Percentiles rank a stretch among this genome's conserved stretches.
These are phyloP conservation scores for Cercospora nicotianae DNA, from an alignment of 2,329 filamentous ascomycete genomes.

Conservation along the genomic window DNA sequence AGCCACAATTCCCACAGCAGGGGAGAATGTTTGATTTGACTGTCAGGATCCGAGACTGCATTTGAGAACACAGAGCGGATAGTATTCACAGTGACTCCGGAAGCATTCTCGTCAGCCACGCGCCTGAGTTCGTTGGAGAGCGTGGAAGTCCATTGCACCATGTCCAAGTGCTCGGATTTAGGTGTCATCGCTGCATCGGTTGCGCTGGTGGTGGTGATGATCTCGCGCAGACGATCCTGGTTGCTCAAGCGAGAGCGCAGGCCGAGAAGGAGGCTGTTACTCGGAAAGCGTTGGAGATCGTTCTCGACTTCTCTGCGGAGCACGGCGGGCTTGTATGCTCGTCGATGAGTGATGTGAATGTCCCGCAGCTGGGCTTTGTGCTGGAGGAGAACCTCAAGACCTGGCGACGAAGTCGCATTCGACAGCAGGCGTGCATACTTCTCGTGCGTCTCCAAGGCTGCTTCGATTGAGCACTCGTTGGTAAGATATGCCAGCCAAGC, in stretches of 20 bases:
- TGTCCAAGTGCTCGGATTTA: slow-evolving; percentile 26
- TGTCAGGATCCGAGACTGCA: slow-evolving; percentile 39
- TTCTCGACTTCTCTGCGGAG: slow-evolving; percentile 62
- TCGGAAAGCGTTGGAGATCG: slow-evolving; percentile 66
- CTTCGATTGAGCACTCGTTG: slow-evolving; percentile 36
- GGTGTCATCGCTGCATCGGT: slow-evolving; percentile 21
- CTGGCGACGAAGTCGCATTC: slow-evolving; percentile 34
- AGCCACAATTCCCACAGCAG: slow-evolving; percentile 36
- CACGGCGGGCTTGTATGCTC: slow-evolving; percentile 66
- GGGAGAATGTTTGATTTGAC: slow-evolving; percentile 35
- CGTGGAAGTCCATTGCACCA: slow-evolving; percentile 56
- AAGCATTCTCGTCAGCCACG: slow-evolving; percentile 35
- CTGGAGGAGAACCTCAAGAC: slow-evolving; percentile 66
- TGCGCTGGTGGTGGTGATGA: slow-evolving; percentile 53
- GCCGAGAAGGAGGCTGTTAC: slow-evolving; percentile 73
- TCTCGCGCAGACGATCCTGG: slow-evolving; percentile 71
- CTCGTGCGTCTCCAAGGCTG: slow-evolving; percentile 47
- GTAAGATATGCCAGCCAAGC: slow-evolving; percentile 68
- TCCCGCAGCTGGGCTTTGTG: slow-evolving; percentile 65
- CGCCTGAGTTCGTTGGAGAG: slow-evolving; percentile 57
- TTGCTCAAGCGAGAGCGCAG: slow-evolving; percentile 73
- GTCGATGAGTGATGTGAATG: slow-evolving; percentile 61
- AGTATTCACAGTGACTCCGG: slow-evolving; percentile 31
- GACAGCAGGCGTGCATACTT: slow-evolving; percentile 42
- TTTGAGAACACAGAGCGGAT: slow-evolving; percentile 52